These are phyloP conservation scores for Lentinula novae-zelandiae DNA, from an alignment of 1,284 basidiomycete genomes.

Conservation along the genomic window DNA sequence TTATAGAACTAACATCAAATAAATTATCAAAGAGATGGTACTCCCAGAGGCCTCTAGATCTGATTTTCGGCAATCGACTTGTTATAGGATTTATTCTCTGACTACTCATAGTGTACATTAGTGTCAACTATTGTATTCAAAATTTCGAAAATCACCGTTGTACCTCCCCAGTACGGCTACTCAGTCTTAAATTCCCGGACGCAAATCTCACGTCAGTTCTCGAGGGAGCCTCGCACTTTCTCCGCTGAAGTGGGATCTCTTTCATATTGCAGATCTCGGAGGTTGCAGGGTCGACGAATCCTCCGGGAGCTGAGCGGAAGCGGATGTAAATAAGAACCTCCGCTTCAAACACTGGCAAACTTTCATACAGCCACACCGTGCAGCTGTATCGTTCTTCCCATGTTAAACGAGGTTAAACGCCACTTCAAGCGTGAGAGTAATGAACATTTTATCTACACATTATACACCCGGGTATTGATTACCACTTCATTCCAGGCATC, in stretches of 20 bases:
- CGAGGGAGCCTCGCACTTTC: constrained; percentile 15
- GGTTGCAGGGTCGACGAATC: background rate
- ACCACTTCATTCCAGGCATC: background rate
- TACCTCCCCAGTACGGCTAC: constrained; percentile 11
- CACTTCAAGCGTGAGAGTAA: background rate
- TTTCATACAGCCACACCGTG: background rate
- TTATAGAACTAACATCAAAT: background rate
- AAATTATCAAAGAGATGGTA: background rate
- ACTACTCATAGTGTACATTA: too few relatives aligned
- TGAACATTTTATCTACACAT: too few relatives aligned
- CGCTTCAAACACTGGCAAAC: constrained; percentile 6
- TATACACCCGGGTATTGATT: background rate
- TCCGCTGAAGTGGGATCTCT: constrained; percentile 6
- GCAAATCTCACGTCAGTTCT: constrained; percentile 2
- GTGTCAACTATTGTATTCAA: background rate
- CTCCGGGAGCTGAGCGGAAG: constrained; percentile 7
- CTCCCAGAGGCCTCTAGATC: background rate
- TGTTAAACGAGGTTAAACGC: background rate
- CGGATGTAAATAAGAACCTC: background rate
- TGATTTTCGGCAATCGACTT: background rate
- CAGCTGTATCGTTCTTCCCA: background rate
- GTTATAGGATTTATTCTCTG: background rate
- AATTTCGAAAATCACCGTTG: constrained; percentile 3
- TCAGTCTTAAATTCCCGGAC: constrained; percentile 2
- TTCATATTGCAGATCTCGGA: constrained; percentile 7